phyloP scores from a whole-genome alignment of 2,329 filamentous ascomycete species.

The Niveomyces coronatus region DNA sequence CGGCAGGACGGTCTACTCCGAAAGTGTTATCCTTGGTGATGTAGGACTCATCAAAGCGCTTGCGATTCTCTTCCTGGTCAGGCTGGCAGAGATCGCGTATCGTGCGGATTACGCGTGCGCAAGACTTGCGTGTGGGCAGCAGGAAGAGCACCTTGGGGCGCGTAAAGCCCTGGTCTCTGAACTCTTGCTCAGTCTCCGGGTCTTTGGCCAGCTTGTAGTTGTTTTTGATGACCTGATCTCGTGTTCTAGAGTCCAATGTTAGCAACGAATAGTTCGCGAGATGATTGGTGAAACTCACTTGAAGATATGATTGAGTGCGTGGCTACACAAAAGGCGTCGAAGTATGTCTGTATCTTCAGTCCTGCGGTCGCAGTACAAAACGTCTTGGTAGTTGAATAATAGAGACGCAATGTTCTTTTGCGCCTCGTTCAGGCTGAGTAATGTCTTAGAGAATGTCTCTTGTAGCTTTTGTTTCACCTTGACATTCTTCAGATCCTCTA shows the following conservation, averaged over 20 bases:
- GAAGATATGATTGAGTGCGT: constrained; percentile 84
- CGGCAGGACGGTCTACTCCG: constrained; percentile 65
- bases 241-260: constrained; percentile 46
- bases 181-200: constrained; percentile 55
- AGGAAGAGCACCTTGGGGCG: constrained; percentile 87
- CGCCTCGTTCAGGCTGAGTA: constrained; percentile 47
- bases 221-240: constrained; percentile 87
- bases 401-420: constrained; percentile 58
- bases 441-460: constrained; percentile 40
- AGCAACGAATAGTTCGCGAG: constrained; percentile 7
- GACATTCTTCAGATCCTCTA: constrained; percentile 34
- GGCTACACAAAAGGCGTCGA: constrained; percentile 64
- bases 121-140: constrained; percentile 79
- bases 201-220: constrained; percentile 67
- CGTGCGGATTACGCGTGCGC: constrained; percentile 64
- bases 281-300: constrained; percentile 43
- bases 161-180: constrained; percentile 91
- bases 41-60: constrained; percentile 81
- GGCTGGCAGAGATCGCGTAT: constrained; percentile 68
- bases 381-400: constrained; percentile 73
- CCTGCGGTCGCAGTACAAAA: constrained; percentile 66
- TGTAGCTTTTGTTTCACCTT: constrained; percentile 63
- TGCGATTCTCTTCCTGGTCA: constrained; percentile 91
- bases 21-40: constrained; percentile 54
- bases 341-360: constrained; percentile 57